Evolutionary conservation across 2,329 filamentous ascomycete species (phyloP), one percentile per base, ranked within the genome.

Genomic region (Ceratocystis cubensis): DNA sequence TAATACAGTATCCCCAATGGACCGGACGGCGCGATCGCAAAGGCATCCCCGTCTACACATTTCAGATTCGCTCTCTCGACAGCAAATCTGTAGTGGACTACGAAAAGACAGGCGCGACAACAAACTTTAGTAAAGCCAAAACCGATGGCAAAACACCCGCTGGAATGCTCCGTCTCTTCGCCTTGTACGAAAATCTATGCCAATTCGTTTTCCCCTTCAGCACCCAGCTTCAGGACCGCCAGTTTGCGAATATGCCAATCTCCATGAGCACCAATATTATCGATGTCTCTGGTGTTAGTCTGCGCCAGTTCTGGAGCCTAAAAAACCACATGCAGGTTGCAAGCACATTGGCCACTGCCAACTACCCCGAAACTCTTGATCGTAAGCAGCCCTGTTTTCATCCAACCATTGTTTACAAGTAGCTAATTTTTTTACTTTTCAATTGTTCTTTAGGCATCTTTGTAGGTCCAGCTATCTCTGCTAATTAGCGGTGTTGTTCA

Each of bases 241-340:
- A 86, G 6, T 79, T 89, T 74, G 82, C 87, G 3, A 84, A 87
- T 70, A 91, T 89, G n/a, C 93, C 93, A 5, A 91, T 96, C 71
- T 93, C 91, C 48, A 87, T 94, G 71, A 92, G 88, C 73, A 96
- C 89, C 72, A 96, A 96, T 77, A 96, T 97, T 71, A 91, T 96
- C 67, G 93, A 97, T 75, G 91, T 97, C 70, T 88, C 85, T 17
- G 86, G 87, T 15, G 92, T 96, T 30, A 90, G 90, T 5, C 76
- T 97, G 75, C 91, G 89, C 78, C 91, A 95, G 78, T 96, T 96
- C 75, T 96, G 93, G 93, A 95, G 95, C 76, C 77, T 97, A 69
- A 94, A 95, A 79, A 79, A 78, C 28, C 93, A 96, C 75, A 96
- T 97, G 91, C 92, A 96, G 77, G 88, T 91, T 72, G 92, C 92